phyloP scores from a whole-genome alignment of 768 basidiomycete species.

The Leccinum subtestaceum region DNA sequence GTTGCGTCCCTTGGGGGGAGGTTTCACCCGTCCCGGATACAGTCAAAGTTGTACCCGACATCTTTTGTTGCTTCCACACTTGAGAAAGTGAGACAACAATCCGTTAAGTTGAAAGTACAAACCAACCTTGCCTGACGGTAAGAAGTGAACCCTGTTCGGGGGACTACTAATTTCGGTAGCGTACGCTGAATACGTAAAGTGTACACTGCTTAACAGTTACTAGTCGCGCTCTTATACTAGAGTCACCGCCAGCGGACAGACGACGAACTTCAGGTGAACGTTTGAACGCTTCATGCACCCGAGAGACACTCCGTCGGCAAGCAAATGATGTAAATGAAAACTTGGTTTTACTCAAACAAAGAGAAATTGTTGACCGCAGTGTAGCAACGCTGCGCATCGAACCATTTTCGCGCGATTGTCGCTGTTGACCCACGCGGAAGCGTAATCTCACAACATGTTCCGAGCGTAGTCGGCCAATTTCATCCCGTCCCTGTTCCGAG shows the following conservation, averaged over 20 bases:
- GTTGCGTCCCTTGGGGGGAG: conserved; percentile 2
- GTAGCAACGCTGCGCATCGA: neutral
- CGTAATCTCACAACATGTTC: neutral
- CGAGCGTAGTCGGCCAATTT: neutral
- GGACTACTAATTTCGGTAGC: neutral
- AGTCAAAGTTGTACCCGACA: conserved; percentile 6
- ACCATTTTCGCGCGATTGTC: too few species aligned
- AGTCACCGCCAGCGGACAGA: too few species aligned
- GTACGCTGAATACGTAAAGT: too few species aligned
- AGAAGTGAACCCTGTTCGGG: neutral
- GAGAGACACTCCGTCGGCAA: too few species aligned
- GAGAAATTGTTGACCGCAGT: neutral
- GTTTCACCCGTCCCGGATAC: neutral
- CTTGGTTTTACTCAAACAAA: too few species aligned
- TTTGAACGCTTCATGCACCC: too few species aligned
- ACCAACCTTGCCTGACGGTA: neutral
- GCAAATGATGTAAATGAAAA: too few species aligned
- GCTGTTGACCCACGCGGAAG: neutral
- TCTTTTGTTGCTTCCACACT: neutral
- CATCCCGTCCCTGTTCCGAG: neutral
- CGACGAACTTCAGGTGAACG: too few species aligned
- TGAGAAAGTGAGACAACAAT: neutral
- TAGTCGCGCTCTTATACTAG: too few species aligned
- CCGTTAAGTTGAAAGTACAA: neutral
- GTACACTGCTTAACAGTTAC: too few species aligned